phyloP scores from a whole-genome alignment of 208 protist genomes.

The Naegleria lovaniensis region DNA sequence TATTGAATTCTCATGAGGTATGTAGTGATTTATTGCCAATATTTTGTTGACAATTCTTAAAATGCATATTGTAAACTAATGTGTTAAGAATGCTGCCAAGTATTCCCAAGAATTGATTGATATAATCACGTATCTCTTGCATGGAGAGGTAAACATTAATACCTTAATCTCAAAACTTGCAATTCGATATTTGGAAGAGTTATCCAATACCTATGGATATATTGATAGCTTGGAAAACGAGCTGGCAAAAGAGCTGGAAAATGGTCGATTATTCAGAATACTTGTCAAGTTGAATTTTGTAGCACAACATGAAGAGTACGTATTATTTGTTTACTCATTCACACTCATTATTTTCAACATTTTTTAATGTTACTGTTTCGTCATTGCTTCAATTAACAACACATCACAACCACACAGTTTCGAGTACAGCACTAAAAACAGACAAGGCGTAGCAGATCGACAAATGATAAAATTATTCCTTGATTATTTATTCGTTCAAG shows the following conservation, averaged over 20 bases:
- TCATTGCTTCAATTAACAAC: too few species aligned
- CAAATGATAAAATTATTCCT: constrained; percentile 80
- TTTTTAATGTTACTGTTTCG: too few species aligned
- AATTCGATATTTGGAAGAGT: background rate
- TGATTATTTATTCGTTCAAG: constrained; percentile 91
- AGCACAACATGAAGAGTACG: constrained; percentile 69
- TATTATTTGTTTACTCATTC: constrained; percentile 54
- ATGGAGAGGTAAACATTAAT: background rate
- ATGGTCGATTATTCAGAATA: constrained; percentile 87
- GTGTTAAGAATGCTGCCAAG: background rate
- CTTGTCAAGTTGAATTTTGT: constrained; percentile 86
- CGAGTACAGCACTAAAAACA: constrained; percentile 53
- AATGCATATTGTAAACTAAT: too few species aligned
- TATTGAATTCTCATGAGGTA: background rate
- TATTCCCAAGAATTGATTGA: background rate
- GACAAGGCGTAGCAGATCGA: background rate
- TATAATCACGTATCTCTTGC: background rate
- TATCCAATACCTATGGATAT: background rate
- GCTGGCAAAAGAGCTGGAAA: constrained; percentile 84
- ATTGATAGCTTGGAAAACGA: constrained; percentile 59
- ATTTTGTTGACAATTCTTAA: too few species aligned
- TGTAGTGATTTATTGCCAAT: background rate
- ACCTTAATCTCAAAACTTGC: background rate
- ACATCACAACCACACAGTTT: constrained; percentile 46
- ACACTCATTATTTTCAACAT: too few species aligned